Conservation (phyloP, 1,284 basidiomycete genomes). For the Apiotrichum veenhuisii region DNA sequence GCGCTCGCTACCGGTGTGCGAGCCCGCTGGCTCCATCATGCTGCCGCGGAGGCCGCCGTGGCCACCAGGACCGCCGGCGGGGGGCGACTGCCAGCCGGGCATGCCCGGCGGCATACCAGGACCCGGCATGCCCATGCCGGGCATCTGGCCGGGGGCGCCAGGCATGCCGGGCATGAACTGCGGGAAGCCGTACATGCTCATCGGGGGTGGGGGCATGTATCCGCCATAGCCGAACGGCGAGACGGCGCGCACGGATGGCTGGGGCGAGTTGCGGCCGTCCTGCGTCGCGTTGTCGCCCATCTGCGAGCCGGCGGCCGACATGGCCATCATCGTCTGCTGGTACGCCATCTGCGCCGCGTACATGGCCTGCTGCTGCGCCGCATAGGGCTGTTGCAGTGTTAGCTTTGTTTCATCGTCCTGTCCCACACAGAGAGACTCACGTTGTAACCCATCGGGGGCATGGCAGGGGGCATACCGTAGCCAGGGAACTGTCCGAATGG, state of each 20-base stretch:
- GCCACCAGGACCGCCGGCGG: neutral
- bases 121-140: neutral
- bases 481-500: constrained; percentile 21
- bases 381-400: constrained; percentile 7
- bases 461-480: constrained; percentile 35
- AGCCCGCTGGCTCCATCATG: neutral
- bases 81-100: neutral
- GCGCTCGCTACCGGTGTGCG: constrained; percentile 8
- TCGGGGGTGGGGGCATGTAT: constrained; percentile 12
- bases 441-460: constrained; percentile 45
- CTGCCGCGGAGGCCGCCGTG: neutral
- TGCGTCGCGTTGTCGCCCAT: constrained; percentile 52
- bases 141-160: neutral
- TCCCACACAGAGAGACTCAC: constrained; percentile 16
- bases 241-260: constrained; percentile 11
- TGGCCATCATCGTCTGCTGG: constrained; percentile 73
- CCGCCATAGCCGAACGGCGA: constrained; percentile 9
- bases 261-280: constrained; percentile 18
- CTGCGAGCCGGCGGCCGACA: constrained; percentile 72
- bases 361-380: constrained; percentile 71
- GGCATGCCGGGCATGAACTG: neutral
- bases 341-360: constrained; percentile 88
- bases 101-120: neutral
- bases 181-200: constrained; percentile 8
- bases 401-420: neutral